A percentile compares a stretch with the other conserved stretches of the same genome.
Evolutionary conservation across 345 rosid genomes (phyloP).

Genomic region (Camelina sativa): DNA sequence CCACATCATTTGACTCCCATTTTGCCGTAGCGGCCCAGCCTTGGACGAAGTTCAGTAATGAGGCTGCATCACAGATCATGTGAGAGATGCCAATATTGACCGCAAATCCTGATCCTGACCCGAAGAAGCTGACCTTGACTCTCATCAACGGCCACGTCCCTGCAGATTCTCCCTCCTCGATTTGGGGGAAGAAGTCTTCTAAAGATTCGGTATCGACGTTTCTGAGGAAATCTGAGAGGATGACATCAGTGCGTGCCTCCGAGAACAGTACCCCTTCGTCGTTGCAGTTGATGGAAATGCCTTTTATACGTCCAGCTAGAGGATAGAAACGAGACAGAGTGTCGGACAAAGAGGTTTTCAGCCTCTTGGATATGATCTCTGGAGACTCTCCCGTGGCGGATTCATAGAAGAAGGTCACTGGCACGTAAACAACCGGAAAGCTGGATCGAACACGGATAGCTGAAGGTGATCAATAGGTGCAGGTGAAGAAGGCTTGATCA

Average conservation of each 20-base stretch:
- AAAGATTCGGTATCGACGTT: conserved; percentile 8
- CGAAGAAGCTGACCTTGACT: conserved; percentile 35
- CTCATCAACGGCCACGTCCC: background rate
- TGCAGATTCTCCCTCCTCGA: background rate
- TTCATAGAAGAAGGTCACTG: conserved; percentile 8
- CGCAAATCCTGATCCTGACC: conserved; percentile 49
- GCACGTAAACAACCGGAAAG: background rate
- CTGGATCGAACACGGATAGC: background rate
- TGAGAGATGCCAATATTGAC: conserved; percentile 47
- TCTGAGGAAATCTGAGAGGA: conserved; percentile 35
- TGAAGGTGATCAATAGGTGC: background rate
- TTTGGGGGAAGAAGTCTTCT: conserved; percentile 25
- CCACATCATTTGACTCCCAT: background rate
- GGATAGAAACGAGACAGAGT: conserved; percentile 51
- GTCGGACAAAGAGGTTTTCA: conserved; percentile 47
- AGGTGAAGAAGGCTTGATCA: conserved; percentile 15
- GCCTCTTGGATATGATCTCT: background rate
- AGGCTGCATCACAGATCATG: conserved; percentile 51
- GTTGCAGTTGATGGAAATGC: conserved; percentile 42
- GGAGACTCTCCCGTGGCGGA: background rate
- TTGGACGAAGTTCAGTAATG: conserved; percentile 32
- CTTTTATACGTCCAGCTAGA: conserved; percentile 51
- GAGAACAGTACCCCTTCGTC: conserved; percentile 45
- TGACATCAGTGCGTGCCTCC: conserved; percentile 38
- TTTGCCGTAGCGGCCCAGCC: conserved; percentile 25